Evolutionary conservation across 2,329 filamentous ascomycete genomes (phyloP).

Genomic region (Aureobasidium zeae): DNA sequence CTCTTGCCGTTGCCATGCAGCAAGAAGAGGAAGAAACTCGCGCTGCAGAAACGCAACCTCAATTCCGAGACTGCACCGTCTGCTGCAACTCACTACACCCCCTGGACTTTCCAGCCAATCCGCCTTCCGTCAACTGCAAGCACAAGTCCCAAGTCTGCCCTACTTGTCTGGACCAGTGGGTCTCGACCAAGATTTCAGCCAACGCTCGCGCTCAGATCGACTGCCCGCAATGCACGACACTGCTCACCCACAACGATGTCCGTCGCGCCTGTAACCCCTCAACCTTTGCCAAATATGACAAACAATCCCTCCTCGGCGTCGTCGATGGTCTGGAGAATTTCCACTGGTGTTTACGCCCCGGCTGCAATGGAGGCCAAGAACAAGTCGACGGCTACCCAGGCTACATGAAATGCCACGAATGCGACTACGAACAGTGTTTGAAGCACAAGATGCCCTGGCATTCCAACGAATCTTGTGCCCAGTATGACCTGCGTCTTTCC

Average conservation of each 20-base stretch:
- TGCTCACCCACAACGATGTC: conserved; percentile 39
- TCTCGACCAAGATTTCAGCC: conserved; percentile 28
- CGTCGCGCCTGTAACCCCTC: conserved; percentile 36
- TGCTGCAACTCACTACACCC: conserved; percentile 28
- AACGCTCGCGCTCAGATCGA: conserved; percentile 40
- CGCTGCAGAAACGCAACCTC: background rate
- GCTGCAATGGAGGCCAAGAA: conserved; percentile 44
- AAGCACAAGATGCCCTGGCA: conserved; percentile 32
- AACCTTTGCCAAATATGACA: conserved; percentile 41
- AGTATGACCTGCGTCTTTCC: conserved; percentile 30
- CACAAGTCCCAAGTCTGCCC: conserved; percentile 30
- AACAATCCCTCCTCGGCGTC: conserved; percentile 35
- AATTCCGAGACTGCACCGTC: conserved; percentile 26
- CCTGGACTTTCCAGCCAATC: conserved; percentile 26
- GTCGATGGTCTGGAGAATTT: conserved; percentile 40
- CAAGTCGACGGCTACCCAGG: conserved; percentile 24
- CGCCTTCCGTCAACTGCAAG: conserved; percentile 28
- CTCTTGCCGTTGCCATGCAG: background rate
- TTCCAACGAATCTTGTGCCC: conserved; percentile 30
- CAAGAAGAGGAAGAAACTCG: background rate
- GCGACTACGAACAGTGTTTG: conserved; percentile 31
- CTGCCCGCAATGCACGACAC: conserved; percentile 44
- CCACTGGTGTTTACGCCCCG: conserved; percentile 43
- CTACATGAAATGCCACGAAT: conserved; percentile 33
- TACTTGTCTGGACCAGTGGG: conserved; percentile 33